phyloP scores from a whole-genome alignment of 2,329 filamentous ascomycete genomes.

The Ophiocordyceps camponoti-rufipedis region DNA sequence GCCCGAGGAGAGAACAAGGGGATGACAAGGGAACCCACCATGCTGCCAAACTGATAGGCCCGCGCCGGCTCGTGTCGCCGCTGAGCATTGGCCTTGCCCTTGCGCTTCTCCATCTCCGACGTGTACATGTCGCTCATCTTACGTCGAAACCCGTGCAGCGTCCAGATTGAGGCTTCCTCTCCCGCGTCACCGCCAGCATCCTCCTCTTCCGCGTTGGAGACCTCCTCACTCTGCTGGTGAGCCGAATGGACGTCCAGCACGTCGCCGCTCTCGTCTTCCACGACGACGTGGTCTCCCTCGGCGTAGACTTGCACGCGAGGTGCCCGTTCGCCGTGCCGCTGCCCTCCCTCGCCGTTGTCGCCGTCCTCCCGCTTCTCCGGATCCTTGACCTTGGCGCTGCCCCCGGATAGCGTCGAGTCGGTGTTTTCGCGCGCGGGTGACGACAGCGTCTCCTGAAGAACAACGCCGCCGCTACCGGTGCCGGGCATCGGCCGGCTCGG shows the following conservation, averaged over 20 bases:
- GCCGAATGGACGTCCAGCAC: conserved; percentile 47
- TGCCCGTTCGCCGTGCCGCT: conserved; percentile 1
- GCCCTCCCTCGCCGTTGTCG: conserved; percentile 4
- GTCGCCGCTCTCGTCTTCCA: conserved; percentile 77
- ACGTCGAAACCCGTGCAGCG: conserved; percentile 25
- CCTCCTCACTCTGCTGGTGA: conserved; percentile 1
- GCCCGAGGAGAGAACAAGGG: background rate
- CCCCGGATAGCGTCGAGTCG: conserved; percentile 14
- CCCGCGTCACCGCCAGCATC: conserved; percentile 1
- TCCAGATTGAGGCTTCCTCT: conserved; percentile 10
- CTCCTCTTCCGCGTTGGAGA: background rate
- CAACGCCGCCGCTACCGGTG: conserved; percentile 6
- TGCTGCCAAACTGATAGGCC: conserved; percentile 75
- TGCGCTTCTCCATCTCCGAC: conserved; percentile 43
- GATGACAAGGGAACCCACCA: conserved; percentile 24
- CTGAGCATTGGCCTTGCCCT: conserved; percentile 41
- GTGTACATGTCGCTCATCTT: conserved; percentile 33
- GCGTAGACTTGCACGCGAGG: conserved; percentile 50
- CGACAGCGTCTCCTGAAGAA: conserved; percentile 11
- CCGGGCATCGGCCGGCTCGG: conserved; percentile 31
- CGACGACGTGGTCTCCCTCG: conserved; percentile 60
- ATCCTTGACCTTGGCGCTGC: conserved; percentile 15
- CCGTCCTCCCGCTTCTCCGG: conserved; percentile 7
- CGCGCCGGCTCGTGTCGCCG: conserved; percentile 53
- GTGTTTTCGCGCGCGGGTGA: conserved; percentile 12